Base-by-base conservation (phyloP, 129 eudicot genomes). In the Flaveria brownii region DNA sequence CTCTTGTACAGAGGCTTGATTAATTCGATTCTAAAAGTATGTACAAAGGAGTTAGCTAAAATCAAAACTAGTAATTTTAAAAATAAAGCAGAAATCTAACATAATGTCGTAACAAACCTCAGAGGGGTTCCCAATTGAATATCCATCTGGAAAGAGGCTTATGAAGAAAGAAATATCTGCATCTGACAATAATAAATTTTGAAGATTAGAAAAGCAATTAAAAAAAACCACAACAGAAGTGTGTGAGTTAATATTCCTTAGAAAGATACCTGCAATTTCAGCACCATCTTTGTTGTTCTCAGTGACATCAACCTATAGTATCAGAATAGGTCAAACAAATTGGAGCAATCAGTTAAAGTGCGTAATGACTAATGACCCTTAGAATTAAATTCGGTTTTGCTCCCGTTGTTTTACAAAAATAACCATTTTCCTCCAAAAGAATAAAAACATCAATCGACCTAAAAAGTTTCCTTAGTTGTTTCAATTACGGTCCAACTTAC, bases 111-210 rank as follows among this genome's bases (percentile, higher is more conserved):
- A 66, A 83, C 88, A 78, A 55, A 94, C 99, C 99, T 91, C 96
- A 11, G 81, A 72, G 14, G 96, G 87, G 43, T 94, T 94, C 43
- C 86, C 90, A 74, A 94, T 85, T 1, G 93, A 82, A 83, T 87
- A 94, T 50, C 99, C 97, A 83, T 94, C 97, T 0, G 88, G 94
- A 78, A 78, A 91, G 82, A 94, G 85, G 86, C 82, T 89, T 59
- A 94, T 51, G 26, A 79, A 77, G 87, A 94, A 94, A 50, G 99
- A 94, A 78, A 91, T 78, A 20, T 94, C 97, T n/a, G 74, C 75
- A 67, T 94, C 99, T 94, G 79, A 7, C 18, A 75, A 77, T 73
- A 50, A 60, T 6, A 51, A 33, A 60, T 70, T 20, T 16, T 45
- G 3, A 9, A 50, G 16, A 49, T 30, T 15, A 42, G 4, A 41